Evolutionary conservation across 768 basidiomycete genomes (phyloP).

Genomic region (Phlegmacium glaucopus): DNA sequence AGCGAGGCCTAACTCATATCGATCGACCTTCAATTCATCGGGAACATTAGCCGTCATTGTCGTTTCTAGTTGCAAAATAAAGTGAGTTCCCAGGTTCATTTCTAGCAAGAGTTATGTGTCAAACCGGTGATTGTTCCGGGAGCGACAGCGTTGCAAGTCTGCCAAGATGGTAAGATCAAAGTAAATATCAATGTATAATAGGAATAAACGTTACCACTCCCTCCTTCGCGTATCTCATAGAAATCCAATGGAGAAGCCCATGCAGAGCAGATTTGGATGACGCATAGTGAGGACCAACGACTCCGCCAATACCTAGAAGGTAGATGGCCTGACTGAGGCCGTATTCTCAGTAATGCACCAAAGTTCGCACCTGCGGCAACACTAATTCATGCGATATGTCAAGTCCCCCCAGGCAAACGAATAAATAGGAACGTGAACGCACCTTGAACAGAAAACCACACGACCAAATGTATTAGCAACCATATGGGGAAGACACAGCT

Average conservation of each 20-base stretch:
- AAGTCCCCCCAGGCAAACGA: neutral
- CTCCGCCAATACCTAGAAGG: conserved; percentile 43
- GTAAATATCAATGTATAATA: neutral
- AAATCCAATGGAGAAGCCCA: conserved; percentile 54
- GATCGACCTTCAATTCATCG: conserved; percentile 13
- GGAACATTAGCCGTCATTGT: conserved; percentile 44
- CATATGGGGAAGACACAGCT: conserved; percentile 50
- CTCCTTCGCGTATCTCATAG: conserved; percentile 44
- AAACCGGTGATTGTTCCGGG: conserved; percentile 49
- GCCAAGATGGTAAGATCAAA: too few species aligned
- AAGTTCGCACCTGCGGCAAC: conserved; percentile 39
- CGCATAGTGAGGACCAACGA: conserved; percentile 55
- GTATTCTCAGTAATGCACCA: too few species aligned
- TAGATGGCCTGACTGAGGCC: conserved; percentile 1
- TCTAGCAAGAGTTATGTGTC: too few species aligned
- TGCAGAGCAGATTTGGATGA: conserved; percentile 54
- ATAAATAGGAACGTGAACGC: neutral
- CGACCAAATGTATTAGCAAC: conserved; percentile 45
- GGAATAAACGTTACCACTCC: conserved; percentile 37
- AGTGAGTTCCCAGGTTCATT: neutral
- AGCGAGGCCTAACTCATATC: neutral
- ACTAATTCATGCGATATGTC: conserved; percentile 18
- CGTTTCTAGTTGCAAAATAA: conserved; percentile 30
- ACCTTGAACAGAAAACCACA: conserved; percentile 52
- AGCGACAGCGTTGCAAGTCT: conserved; percentile 52